Conservation (phyloP, 768 basidiomycete species). For the Plicaturopsis crispa region DNA sequence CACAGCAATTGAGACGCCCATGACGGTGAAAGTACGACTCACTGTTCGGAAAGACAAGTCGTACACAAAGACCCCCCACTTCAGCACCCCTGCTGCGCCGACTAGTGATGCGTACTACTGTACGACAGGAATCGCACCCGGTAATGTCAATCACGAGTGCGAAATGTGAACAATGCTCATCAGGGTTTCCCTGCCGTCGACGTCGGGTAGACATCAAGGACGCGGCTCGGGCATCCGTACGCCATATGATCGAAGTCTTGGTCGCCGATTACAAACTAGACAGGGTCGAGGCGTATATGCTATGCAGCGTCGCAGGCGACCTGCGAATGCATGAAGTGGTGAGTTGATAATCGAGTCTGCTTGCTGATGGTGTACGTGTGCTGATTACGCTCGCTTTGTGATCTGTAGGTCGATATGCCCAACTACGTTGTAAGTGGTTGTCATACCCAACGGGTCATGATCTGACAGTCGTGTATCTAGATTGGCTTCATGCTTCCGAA, state of each 20-base stretch:
- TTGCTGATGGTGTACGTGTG: constrained; percentile 5
- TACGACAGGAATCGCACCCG: constrained; percentile 50
- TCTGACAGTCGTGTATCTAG: constrained; percentile 16
- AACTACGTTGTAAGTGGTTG: constrained; percentile 45
- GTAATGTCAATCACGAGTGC: too few relatives aligned
- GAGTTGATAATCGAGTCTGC: constrained; percentile 11
- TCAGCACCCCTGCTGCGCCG: constrained; percentile 24
- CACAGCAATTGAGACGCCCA: constrained; percentile 58
- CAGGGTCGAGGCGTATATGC: constrained; percentile 49
- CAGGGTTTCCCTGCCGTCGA: too few relatives aligned
- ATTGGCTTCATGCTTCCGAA: constrained; percentile 52
- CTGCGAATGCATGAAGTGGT: constrained; percentile 56
- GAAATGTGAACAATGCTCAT: too few relatives aligned
- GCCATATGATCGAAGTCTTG: constrained; percentile 50
- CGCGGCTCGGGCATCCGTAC: constrained; percentile 47
- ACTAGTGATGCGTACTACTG: constrained; percentile 38
- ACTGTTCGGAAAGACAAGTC: constrained; percentile 50
- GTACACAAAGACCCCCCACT: constrained; percentile 54
- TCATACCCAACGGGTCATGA: not conserved
- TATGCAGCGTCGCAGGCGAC: constrained; percentile 55
- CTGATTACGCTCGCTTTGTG: not conserved
- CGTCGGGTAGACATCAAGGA: constrained; percentile 49
- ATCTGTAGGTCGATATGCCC: constrained; percentile 51
- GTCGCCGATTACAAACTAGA: constrained; percentile 32
- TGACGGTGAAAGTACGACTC: constrained; percentile 45